Conservation (phyloP, 148 eudicot species). For the Dianthus caryophyllus region DNA sequence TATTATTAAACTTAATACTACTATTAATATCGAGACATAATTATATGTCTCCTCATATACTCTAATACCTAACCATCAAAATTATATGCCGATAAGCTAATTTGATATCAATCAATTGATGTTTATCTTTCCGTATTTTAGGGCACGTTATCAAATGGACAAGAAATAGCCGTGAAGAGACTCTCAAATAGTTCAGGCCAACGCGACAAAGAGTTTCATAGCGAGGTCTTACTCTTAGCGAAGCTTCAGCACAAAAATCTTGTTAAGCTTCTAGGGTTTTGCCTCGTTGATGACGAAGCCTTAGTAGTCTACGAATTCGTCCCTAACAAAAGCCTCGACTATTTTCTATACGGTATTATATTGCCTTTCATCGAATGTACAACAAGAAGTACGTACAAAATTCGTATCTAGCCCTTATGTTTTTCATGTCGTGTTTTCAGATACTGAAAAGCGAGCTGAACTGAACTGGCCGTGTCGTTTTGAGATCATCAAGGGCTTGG, state of each 20-base stretch:
- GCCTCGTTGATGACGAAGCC: constrained; percentile 7
- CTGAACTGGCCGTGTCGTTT: constrained; percentile 19
- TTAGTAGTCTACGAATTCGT: constrained; percentile 16
- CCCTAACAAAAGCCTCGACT: constrained; percentile 18
- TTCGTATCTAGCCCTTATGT: background rate
- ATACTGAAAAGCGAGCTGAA: constrained; percentile 5
- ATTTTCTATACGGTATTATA: constrained; percentile 13
- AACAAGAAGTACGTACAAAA: too few species aligned
- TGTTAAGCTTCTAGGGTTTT: constrained; percentile 16
- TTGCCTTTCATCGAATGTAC: background rate
- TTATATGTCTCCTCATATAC: too few species aligned
- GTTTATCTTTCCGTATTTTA: background rate
- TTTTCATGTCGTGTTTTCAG: background rate
- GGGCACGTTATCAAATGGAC: constrained; percentile 12
- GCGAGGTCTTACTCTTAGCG: constrained; percentile 14
- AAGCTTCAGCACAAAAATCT: constrained; percentile 22
- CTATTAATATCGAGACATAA: too few species aligned
- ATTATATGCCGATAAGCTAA: too few species aligned
- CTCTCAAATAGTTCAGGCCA: constrained; percentile 10
- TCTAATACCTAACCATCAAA: too few species aligned
- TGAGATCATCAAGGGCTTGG: constrained; percentile 17
- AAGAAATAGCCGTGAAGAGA: constrained; percentile 17
- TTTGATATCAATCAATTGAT: too few species aligned
- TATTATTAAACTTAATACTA: too few species aligned
- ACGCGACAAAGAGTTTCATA: constrained; percentile 14